Evolutionary conservation across 495 filamentous ascomycete species (phyloP).

Genomic region (Collariella sp.): DNA sequence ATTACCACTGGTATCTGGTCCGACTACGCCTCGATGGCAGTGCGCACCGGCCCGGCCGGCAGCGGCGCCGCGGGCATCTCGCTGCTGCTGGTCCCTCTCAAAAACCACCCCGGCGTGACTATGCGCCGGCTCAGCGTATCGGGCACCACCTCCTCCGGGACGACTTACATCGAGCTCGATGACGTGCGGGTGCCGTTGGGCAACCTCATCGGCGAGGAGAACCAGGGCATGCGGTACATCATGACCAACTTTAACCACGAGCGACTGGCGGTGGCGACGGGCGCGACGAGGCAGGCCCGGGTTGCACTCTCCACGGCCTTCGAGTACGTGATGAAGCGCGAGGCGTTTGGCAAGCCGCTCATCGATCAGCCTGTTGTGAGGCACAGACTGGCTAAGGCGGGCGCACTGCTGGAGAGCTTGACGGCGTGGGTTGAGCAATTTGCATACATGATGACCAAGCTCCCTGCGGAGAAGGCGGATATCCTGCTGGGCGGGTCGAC

Average conservation of each 20-base stretch:
- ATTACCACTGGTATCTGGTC: constrained; percentile 75
- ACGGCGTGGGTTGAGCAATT: constrained; percentile 71
- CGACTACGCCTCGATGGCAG: constrained; percentile 63
- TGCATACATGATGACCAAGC: constrained; percentile 56
- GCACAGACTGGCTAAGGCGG: constrained; percentile 61
- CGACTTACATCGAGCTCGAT: constrained; percentile 69
- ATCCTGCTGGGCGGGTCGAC: constrained; percentile 59
- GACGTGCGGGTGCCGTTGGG: constrained; percentile 59
- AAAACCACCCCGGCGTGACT: constrained; percentile 51
- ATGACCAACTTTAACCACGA: constrained; percentile 87
- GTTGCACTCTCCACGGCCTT: constrained; percentile 59
- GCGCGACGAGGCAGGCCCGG: constrained; percentile 51
- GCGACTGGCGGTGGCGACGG: constrained; percentile 56
- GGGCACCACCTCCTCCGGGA: constrained; percentile 55
- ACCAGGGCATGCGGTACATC: constrained; percentile 62
- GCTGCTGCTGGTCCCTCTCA: constrained; percentile 59
- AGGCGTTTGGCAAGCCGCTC: constrained; percentile 66
- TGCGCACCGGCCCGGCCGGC: constrained; percentile 59
- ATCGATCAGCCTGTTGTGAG: constrained; percentile 67
- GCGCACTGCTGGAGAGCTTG: constrained; percentile 58
- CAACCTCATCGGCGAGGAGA: constrained; percentile 64
- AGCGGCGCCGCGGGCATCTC: constrained; percentile 53
- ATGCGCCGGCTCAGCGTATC: constrained; percentile 56
- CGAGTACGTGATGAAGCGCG: constrained; percentile 59
- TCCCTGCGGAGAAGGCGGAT: constrained; percentile 56